Evolutionary conservation across 2,329 filamentous ascomycete species (phyloP), one percentile per base, ranked within the genome.

Genomic region (Claviceps digitariae): DNA sequence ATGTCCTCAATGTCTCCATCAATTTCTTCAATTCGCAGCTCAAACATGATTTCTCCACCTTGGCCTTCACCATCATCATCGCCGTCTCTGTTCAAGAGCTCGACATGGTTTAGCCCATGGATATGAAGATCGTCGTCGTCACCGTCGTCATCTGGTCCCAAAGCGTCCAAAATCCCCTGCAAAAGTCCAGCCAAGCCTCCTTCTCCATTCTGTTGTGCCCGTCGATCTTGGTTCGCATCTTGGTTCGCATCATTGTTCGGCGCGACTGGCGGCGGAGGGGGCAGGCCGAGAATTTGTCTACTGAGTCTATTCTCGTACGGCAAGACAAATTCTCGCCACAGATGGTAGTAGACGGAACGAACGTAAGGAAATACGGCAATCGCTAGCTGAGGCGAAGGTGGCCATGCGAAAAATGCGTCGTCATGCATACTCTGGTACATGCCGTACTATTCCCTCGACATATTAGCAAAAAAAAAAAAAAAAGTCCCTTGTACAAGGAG

Each of bases 381-480:
- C n/a, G 72, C 74, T 55, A 77, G 73, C 41, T 72, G 68, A 0
- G 76, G 73, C 0, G 76, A 74, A 0, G 77, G 77, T 1, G 78
- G 78, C 78, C 78, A 81, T 15, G 63, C 61, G 21, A 75, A 65
- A 48, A 74, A 67, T n/a, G 72, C 61, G 31, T 72, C 66, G 43
- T 76, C 67, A 45, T 72, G 68, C 52, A 73, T 67, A 38, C 74
- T 61, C 27, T 75, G 70, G 36, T 71, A 68, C 12, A 72, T 68
- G 50, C 71, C 73, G 53, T 75, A 79, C 77, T 80, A 50, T 20
- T 12, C 23, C 23, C 17, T 29, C 12, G 31, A 1, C 10, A 34
- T 48, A 13, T 48, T 34, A 48, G 46, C 45, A 52, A 40, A 27
- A 20, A 13, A 20, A 23, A 34, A n/a, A n/a, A n/a, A n/a, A 34